Evolutionary conservation across 805 yeast genomes (phyloP).

Genomic region (Cyberlindnera xishuangbannaensis): DNA sequence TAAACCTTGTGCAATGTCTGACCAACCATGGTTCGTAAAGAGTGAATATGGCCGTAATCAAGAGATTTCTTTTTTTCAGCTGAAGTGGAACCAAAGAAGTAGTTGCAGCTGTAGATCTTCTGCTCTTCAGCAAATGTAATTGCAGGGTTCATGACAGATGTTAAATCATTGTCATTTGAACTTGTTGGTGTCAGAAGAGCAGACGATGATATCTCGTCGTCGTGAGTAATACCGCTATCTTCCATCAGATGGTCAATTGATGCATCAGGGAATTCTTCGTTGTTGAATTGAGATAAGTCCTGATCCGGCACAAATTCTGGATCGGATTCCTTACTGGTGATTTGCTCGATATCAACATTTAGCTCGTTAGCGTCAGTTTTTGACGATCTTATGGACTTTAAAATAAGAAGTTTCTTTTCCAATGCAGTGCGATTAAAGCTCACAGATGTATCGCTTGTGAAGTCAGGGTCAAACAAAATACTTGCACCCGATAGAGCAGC

Average conservation of each 20-base stretch:
- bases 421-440: conserved; percentile 11
- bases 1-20: conserved; percentile 54
- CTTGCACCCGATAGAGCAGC: conserved; percentile 66
- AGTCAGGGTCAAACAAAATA: conserved; percentile 67
- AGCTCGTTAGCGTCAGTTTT: conserved; percentile 30
- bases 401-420: conserved; percentile 26
- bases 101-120: conserved; percentile 57
- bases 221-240: conserved; percentile 12
- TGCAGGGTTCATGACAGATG: conserved; percentile 47
- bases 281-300: conserved; percentile 13
- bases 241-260: conserved; percentile 18
- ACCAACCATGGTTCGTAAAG: conserved; percentile 55
- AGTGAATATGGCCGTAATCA: conserved; percentile 50
- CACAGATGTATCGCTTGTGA: conserved; percentile 26
- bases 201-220: conserved; percentile 32
- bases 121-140: conserved; percentile 48
- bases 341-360: conserved; percentile 33
- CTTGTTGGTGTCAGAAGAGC: conserved; percentile 25
- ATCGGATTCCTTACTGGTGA: conserved; percentile 27
- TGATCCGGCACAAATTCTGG: conserved; percentile 8
- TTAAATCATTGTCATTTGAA: conserved; percentile 27
- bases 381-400: conserved; percentile 32
- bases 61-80: conserved; percentile 38
- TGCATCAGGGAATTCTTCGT: conserved; percentile 13
- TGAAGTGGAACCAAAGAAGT: conserved; percentile 53